Evolutionary conservation across 179 eudicot species (phyloP), one percentile per base, ranked within the genome.

Genomic region (Spinacia oleracea): DNA sequence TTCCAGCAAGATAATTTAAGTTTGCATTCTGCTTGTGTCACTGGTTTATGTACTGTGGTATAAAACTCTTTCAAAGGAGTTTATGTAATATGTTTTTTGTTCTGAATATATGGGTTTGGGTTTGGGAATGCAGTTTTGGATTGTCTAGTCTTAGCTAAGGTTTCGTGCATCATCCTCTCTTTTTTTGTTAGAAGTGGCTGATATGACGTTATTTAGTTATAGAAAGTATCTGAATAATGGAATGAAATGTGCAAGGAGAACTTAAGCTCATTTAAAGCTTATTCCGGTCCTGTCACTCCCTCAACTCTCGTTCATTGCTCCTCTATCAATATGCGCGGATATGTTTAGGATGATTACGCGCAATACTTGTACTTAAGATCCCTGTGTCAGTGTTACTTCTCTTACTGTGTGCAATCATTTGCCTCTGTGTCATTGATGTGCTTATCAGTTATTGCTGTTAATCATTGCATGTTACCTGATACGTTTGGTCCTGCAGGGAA

Each of bases 401-500:
- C 10, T 74, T 43, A 64, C 34, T 58, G 60, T 78, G 51, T 55
- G 50, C 43, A 55, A n/a, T 42, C 6, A 27, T 77, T 40, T 72
- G 25, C 69, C 21, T 3, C 62, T 31, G 10, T 25, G 70, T 45
- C 56, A 29, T 60, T 55, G 34, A 29, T 25, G 53, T 48, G 18
- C 53, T 48, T 48, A 48, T 59, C 27, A 27, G 27, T 11, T 59
- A 34, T 23, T 72, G 75, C 45, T 18, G 27, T 31, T 70, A 40
- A n/a, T 59, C 10, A 5, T 20, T 72, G 2, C 21, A 58, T 67
- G 55, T 5, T 77, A 62, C 34, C 38, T 72, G 76, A 67, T 59
- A 35, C 48, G 29, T 77, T 51, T 50, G 31, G 25, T 48, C 53
- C 40, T 66, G 35, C 86, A 96, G 99, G 99, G 97, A 70, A 96